Base-by-base conservation (phyloP, 2,329 filamentous ascomycete species). In the Chaetomiaceae sp. region DNA sequence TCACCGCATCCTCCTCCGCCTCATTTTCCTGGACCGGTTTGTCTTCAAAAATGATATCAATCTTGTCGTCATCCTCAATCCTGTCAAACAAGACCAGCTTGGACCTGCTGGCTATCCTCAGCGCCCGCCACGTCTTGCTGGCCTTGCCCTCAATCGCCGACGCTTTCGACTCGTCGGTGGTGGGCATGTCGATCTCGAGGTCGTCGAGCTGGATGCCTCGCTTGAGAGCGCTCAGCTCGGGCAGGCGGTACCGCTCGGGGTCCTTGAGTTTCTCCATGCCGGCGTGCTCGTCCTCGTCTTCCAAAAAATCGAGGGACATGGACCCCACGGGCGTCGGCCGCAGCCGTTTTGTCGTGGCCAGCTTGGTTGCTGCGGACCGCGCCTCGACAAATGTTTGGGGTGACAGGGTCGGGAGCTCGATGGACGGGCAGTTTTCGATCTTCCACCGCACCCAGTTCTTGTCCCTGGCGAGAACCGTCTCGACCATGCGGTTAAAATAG, bases 401-500 rank as follows among this genome's bases (percentile, higher is more conserved):
- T 3, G 85, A 79, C 27, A 97, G 79, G 11, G 89, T 75, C 20
- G 87, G 82, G 55, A 83, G 81, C 65, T 91, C 85, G 65, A 99
- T 97, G 6, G 87, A 82, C 22, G 90, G 89, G 68, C 94, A 99
- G 61, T 86, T 89, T 68, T 96, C 91, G 56, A 92, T 86, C 73
- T 99, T 99, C 94, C 94, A 99, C 58, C 91, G 87, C 40, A 95
- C 91, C 95, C 95, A 99, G 67, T 97, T 96, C 75, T 96, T 97
- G 70, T 99, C 94, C 59, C 94, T 82, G 22, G 90, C 89, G 27
- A 99, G 81, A 29, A 99, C 92, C 12, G 91, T 97, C 68, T 97
- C 92, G 29, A 99, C 91, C 83, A 97, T 95, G 36, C 94, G 87
- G 71, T 91, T 88, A 70, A 97, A 99, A 70, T 95, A 95, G 59